These are phyloP conservation scores for Sonneratia alba DNA, from an alignment of 345 rosid species.

Conservation along the genomic window DNA sequence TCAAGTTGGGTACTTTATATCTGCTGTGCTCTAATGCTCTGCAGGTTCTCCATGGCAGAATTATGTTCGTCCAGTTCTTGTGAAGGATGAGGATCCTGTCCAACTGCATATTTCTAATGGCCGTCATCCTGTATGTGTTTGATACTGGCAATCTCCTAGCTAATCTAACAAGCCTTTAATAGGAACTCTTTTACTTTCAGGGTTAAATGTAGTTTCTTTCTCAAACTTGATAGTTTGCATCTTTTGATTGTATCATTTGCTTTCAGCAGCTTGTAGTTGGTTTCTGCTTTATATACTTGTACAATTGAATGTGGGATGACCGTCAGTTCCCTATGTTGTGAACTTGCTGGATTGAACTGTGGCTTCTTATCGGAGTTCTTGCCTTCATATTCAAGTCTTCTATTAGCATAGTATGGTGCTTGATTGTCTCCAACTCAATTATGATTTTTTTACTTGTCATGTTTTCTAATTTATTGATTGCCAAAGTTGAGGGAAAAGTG, in stretches of 20 bases:
- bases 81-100: conserved; percentile 57
- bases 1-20: conserved; percentile 8
- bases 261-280: neutral
- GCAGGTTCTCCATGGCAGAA: conserved; percentile 36
- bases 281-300: neutral
- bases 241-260: neutral
- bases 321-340: neutral
- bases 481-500: neutral
- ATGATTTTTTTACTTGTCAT: neutral
- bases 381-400: neutral
- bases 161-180: neutral
- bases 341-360: neutral
- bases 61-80: conserved; percentile 59
- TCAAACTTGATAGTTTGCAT: neutral
- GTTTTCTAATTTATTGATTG: neutral
- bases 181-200: neutral
- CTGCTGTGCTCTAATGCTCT: conserved; percentile 15
- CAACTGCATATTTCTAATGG: conserved; percentile 68
- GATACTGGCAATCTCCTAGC: neutral
- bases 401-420: neutral
- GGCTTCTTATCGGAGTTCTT: neutral
- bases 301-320: neutral
- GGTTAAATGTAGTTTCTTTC: neutral
- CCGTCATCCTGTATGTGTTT: conserved; percentile 72
- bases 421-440: neutral